Base-by-base conservation (phyloP, 257 asterid species). In the Ocimum tenuiflorum region DNA sequence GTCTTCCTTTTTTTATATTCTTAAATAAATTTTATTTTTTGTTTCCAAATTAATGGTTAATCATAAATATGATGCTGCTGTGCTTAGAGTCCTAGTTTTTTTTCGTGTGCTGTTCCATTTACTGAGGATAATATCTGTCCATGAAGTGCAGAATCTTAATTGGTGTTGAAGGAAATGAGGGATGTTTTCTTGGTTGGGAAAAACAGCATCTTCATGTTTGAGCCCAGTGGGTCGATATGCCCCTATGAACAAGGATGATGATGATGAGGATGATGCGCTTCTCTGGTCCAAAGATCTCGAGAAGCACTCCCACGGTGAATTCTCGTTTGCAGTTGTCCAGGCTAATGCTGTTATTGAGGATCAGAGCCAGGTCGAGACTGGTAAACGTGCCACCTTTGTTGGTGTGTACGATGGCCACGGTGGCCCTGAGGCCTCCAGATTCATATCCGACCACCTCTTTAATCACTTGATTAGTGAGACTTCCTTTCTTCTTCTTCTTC, bases 341-440 rank as follows among this genome's bases (percentile, higher is more conserved):
- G 95, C 88, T 23, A 86, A 91, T 65, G 39, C 74, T 1, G 75
- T 69, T 20, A 58, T 82, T 8, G 96, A 91, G 80, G 96, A 91
- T 78, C 82, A 82, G 6, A 83, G 96, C 67, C 91, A 86, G 55
- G 91, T 88, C 36, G 91, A 86, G 71, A 75, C 85, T 7, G 89
- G 91, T 31, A 65, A 45, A 8, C 48, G 68, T 9, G 88, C 87
- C 41, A 86, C 94, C 36, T 88, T 88, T 45, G 75, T 83, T 48
- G 98, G 96, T 6, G 79, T 91, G 13, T 91, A 86, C 55, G 98
- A 91, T 73, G 98, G 98, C 60, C 96, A 91, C 31, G 95, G 95
- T 60, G 91, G 98, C 19, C 78, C 73, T 3, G 90, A 83, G 39
- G 91, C 95, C 33, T 56, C 95, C 3, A 63, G 42, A 58, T 88